phyloP scores from a whole-genome alignment of 225 moss, liverwort and hornwort species.

The Physcomitrellopsis africana region DNA sequence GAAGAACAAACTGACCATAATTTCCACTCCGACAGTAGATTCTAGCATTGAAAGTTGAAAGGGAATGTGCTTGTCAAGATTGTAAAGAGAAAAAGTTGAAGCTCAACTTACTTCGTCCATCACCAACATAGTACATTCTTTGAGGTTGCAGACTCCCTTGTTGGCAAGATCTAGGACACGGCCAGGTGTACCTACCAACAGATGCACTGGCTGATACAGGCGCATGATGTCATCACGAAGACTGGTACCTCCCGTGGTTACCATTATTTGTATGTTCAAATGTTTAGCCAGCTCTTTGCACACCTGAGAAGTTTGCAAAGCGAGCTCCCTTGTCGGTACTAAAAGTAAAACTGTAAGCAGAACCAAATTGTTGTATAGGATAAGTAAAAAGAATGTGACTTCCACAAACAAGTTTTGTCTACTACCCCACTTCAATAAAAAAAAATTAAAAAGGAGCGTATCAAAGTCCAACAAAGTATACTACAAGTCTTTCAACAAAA shows the following conservation, averaged over 20 bases:
- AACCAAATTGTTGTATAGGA: conserved; percentile 27
- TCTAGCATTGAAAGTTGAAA: neutral
- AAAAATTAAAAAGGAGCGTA: conserved; percentile 11
- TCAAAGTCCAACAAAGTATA: conserved; percentile 24
- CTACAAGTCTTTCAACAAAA: conserved; percentile 19
- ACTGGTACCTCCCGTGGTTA: conserved; percentile 67
- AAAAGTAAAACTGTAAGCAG: conserved; percentile 53
- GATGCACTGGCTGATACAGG: conserved; percentile 64
- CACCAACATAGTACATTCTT: conserved; percentile 69
- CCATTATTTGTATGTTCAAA: conserved; percentile 72
- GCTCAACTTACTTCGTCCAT: conserved; percentile 62
- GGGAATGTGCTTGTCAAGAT: neutral
- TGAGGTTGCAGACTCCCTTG: conserved; percentile 70
- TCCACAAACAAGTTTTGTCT: conserved; percentile 6
- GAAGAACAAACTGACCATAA: neutral
- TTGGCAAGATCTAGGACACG: conserved; percentile 68
- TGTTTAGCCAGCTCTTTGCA: conserved; percentile 71
- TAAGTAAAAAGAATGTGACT: neutral
- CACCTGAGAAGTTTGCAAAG: conserved; percentile 67
- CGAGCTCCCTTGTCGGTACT: conserved; percentile 71
- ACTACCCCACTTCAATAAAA: conserved; percentile 27
- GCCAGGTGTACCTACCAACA: conserved; percentile 67
- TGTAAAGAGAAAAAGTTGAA: neutral
- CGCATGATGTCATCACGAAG: conserved; percentile 73
- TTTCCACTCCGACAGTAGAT: neutral